phyloP scores from a whole-genome alignment of 495 filamentous ascomycete genomes.

The Penicillium waksmanii region DNA sequence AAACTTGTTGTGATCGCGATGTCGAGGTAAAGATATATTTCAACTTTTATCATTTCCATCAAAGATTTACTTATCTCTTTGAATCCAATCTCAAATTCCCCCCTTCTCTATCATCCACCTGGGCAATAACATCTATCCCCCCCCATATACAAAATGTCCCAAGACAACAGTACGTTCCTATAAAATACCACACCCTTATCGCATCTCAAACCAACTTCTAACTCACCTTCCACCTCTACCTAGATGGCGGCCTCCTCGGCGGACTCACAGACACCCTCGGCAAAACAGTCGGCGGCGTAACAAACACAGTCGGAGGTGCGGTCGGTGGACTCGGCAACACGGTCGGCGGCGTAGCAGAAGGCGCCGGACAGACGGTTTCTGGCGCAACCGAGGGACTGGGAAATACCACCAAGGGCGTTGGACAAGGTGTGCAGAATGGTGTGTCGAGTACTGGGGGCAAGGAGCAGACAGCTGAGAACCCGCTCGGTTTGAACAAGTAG shows the following conservation, averaged over 20 bases:
- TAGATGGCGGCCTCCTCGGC: constrained; percentile 33
- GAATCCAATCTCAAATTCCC: neutral
- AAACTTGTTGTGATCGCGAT: neutral
- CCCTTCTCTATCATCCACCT: too few species aligned
- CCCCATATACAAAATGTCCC: constrained; percentile 15
- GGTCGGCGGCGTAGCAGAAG: constrained; percentile 36
- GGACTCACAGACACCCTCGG: constrained; percentile 41
- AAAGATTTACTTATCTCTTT: too few species aligned
- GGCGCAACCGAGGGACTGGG: constrained; percentile 38
- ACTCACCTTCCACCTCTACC: neutral
- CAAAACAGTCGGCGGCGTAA: constrained; percentile 42
- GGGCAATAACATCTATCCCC: too few species aligned
- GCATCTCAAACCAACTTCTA: neutral
- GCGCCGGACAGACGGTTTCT: constrained; percentile 39
- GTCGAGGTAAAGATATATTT: too few species aligned
- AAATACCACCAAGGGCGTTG: constrained; percentile 35
- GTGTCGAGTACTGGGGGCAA: constrained; percentile 23
- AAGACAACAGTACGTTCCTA: constrained; percentile 17
- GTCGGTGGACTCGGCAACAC: constrained; percentile 42
- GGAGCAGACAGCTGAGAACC: constrained; percentile 32
- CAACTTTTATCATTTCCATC: too few species aligned
- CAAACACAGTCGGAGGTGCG: constrained; percentile 36
- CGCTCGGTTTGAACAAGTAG: constrained; percentile 24
- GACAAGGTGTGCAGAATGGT: constrained; percentile 16
- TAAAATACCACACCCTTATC: neutral